Evolutionary conservation across 371 early-diverging fungal genomes (phyloP).

Genomic region (Rhizopus arrhizus): DNA sequence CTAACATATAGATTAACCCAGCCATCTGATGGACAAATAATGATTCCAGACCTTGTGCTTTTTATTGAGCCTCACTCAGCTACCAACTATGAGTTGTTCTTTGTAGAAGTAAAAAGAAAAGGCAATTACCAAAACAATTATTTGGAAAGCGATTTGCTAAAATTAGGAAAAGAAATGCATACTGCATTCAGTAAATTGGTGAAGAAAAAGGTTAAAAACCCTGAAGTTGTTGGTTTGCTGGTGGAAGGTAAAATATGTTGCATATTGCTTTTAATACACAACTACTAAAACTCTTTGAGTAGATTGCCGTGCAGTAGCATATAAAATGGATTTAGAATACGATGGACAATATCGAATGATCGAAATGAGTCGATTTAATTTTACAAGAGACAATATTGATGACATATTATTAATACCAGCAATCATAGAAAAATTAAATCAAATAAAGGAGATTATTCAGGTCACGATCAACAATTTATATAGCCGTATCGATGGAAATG

Average conservation of each 20-base stretch:
- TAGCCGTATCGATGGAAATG: not conserved
- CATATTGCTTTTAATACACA: constrained; percentile 10
- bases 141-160: constrained; percentile 18
- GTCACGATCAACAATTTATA: not conserved
- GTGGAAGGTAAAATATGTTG: constrained; percentile 17
- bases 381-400: constrained; percentile 2
- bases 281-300: constrained; percentile 7
- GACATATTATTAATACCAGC: constrained; percentile 7
- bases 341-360: constrained; percentile 11
- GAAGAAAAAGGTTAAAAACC: constrained; percentile 14
- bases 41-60: constrained; percentile 23
- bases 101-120: constrained; percentile 26
- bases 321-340: constrained; percentile 6
- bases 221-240: constrained; percentile 23
- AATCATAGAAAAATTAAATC: constrained; percentile 6
- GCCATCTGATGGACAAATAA: constrained; percentile 7
- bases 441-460: constrained; percentile 5
- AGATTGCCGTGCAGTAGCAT: not conserved
- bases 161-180: constrained; percentile 25
- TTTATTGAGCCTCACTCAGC: constrained; percentile 19
- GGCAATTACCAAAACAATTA: constrained; percentile 19
- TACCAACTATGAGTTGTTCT: constrained; percentile 21
- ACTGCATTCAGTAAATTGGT: constrained; percentile 23
- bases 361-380: not conserved
- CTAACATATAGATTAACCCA: constrained; percentile 9